phyloP scores from a whole-genome alignment of 805 yeast species.

The Yamadazyma sp. region DNA sequence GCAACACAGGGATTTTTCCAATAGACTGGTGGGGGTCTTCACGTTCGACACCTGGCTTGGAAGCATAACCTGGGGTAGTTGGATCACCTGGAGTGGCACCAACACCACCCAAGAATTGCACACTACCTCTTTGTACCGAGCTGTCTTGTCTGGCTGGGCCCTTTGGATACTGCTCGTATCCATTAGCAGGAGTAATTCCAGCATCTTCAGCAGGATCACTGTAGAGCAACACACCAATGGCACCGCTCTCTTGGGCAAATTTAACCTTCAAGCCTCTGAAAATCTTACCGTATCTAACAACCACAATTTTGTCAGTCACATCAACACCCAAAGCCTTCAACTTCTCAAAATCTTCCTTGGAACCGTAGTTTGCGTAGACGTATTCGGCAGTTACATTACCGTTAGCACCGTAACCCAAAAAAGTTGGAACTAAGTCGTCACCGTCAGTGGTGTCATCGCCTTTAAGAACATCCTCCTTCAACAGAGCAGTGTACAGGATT shows the following conservation, averaged over 20 bases:
- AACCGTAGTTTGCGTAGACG: slow-evolving; percentile 63
- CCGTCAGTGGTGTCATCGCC: slow-evolving; percentile 42
- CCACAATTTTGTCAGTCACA: slow-evolving; percentile 55
- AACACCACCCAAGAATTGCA: slow-evolving; percentile 51
- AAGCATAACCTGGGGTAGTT: slow-evolving; percentile 71
- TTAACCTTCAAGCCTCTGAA: slow-evolving; percentile 57
- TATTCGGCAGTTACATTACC: slow-evolving; percentile 58
- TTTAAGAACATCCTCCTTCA: slow-evolving; percentile 48
- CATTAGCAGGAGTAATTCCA: slow-evolving; percentile 53
- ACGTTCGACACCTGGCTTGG: slow-evolving; percentile 43
- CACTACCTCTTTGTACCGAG: slow-evolving; percentile 62
- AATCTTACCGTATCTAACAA: slow-evolving; percentile 53
- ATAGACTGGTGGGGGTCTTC: slow-evolving; percentile 35
- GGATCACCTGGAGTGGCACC: slow-evolving; percentile 70
- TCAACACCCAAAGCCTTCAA: slow-evolving; percentile 42
- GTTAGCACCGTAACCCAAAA: slow-evolving; percentile 63
- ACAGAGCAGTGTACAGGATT: slow-evolving; percentile 46
- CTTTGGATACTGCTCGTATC: slow-evolving; percentile 56
- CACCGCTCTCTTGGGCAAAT: slow-evolving; percentile 63
- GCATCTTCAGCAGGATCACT: slow-evolving; percentile 62
- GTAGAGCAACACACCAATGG: slow-evolving; percentile 58
- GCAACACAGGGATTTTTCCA: slow-evolving; percentile 42
- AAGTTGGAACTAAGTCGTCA: slow-evolving; percentile 46
- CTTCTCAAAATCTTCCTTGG: slow-evolving; percentile 49
- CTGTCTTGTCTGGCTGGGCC: slow-evolving; percentile 68